These are phyloP conservation scores for Amaranthus hypochondriacus DNA, from an alignment of 148 eudicot species.

Conservation along the genomic window DNA sequence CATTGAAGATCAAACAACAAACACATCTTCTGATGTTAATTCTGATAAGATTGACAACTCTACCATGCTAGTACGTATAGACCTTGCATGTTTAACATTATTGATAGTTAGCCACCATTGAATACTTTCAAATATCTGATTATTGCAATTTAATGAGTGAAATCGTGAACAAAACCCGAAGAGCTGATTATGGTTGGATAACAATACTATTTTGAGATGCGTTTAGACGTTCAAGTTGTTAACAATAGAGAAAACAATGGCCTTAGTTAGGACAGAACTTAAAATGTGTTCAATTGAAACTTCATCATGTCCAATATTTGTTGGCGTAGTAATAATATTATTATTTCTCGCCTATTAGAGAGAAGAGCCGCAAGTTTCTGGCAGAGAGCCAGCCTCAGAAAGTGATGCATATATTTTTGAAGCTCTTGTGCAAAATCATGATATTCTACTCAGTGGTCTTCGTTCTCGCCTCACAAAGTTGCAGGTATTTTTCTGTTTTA, in stretches of 20 bases:
- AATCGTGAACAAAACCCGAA: too few relatives aligned
- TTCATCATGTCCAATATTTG: neutral
- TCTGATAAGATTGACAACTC: conserved; percentile 46
- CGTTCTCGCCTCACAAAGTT: conserved; percentile 82
- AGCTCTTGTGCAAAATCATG: conserved; percentile 75
- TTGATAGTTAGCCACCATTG: neutral
- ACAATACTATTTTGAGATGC: too few relatives aligned
- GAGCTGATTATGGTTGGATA: too few relatives aligned
- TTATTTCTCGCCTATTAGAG: conserved; percentile 41
- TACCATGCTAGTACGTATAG: conserved; percentile 32
- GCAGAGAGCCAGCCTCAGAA: conserved; percentile 31
- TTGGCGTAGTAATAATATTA: neutral
- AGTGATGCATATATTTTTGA: conserved; percentile 47
- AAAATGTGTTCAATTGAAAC: too few relatives aligned
- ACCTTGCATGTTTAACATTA: neutral
- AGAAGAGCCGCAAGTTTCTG: conserved; percentile 43
- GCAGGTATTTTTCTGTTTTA: conserved; percentile 49
- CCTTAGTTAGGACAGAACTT: too few relatives aligned
- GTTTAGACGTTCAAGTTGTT: too few relatives aligned
- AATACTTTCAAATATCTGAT: too few relatives aligned
- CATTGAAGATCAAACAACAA: conserved; percentile 39
- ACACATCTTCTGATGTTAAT: conserved; percentile 32
- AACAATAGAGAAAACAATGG: too few relatives aligned
- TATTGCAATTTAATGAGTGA: too few relatives aligned
- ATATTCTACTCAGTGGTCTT: conserved; percentile 62